A percentile compares a stretch with the other conserved stretches of the same genome.
Evolutionary conservation across 2,329 filamentous ascomycete species (phyloP).

Genomic region (Aspergillus flavus): DNA sequence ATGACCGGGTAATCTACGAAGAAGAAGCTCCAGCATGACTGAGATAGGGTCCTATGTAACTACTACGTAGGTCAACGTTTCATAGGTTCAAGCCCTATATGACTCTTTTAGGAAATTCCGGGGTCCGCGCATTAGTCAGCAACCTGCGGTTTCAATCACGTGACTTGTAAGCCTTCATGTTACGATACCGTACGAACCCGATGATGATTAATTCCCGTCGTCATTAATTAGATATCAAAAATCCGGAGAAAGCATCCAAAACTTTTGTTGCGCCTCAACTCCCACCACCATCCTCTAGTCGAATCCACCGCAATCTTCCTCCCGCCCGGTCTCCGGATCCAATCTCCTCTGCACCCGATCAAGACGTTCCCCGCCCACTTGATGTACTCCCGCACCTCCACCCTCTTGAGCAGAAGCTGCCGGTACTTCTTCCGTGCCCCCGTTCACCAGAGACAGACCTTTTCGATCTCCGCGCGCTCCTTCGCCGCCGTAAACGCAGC

Average conservation of each 20-base stretch:
- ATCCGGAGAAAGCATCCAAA: background rate
- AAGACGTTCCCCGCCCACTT: conserved; percentile 23
- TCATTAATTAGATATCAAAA: background rate
- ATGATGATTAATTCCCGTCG: background rate
- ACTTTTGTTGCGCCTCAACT: background rate
- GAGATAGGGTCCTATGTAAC: no score
- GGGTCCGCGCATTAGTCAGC: no score
- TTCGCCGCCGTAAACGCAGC: conserved; percentile 38
- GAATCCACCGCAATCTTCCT: background rate
- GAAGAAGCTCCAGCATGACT: no score
- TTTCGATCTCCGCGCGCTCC: conserved; percentile 38
- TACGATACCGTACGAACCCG: background rate
- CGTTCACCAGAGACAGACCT: conserved; percentile 29
- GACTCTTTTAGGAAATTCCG: no score
- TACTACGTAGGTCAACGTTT: no score
- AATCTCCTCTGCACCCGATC: background rate
- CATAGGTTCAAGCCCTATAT: no score
- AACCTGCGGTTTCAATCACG: no score
- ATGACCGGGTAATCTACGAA: no score
- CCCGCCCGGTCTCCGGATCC: background rate
- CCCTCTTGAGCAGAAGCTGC: conserved; percentile 42
- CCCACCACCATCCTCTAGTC: background rate
- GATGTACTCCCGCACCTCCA: conserved; percentile 42
- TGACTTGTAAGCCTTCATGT: no score
- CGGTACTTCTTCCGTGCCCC: conserved; percentile 40